Conservation (phyloP, 352 stramenopile genomes). For the Globisporangium megalacanthum region DNA sequence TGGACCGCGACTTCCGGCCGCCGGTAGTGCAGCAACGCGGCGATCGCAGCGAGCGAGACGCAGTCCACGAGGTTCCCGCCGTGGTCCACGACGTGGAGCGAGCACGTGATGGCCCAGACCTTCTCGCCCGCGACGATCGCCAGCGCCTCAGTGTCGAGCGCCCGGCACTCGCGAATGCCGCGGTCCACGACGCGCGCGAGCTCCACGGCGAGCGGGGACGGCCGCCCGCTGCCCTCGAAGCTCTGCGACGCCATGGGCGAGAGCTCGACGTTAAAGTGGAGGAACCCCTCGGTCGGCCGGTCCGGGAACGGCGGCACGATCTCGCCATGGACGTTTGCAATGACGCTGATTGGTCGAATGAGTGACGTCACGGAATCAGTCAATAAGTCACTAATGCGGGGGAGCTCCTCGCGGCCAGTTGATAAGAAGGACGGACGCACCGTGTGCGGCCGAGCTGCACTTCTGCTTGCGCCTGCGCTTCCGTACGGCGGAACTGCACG, state of each 20-base stretch:
- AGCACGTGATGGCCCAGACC: conserved; percentile 91
- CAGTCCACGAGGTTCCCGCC: conserved; percentile 91
- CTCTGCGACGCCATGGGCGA: conserved; percentile 78
- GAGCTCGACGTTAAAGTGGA: conserved; percentile 82
- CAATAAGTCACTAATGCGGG: background rate
- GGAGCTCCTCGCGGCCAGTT: background rate
- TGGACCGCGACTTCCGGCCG: conserved; percentile 84
- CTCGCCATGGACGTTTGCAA: conserved; percentile 78
- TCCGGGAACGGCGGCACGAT: conserved; percentile 86
- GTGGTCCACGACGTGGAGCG: conserved; percentile 91
- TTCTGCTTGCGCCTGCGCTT: conserved; percentile 71
- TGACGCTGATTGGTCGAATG: conserved; percentile 34
- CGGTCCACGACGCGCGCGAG: conserved; percentile 90
- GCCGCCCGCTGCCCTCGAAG: conserved; percentile 53
- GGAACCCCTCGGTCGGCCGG: conserved; percentile 80
- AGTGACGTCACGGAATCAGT: background rate
- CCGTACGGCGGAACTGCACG: conserved; percentile 76
- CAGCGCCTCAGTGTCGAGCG: conserved; percentile 93
- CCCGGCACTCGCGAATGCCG: conserved; percentile 86
- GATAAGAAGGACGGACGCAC: conserved; percentile 18
- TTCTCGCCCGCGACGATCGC: conserved; percentile 91
- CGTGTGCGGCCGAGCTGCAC: conserved; percentile 73
- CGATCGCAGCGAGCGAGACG: conserved; percentile 90
- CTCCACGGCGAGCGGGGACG: conserved; percentile 49
- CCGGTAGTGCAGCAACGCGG: conserved; percentile 91